Evolutionary conservation across 1,284 basidiomycete genomes (phyloP), one percentile per base, ranked within the genome.

Genomic region (Cutaneotrichosporon sp.): DNA sequence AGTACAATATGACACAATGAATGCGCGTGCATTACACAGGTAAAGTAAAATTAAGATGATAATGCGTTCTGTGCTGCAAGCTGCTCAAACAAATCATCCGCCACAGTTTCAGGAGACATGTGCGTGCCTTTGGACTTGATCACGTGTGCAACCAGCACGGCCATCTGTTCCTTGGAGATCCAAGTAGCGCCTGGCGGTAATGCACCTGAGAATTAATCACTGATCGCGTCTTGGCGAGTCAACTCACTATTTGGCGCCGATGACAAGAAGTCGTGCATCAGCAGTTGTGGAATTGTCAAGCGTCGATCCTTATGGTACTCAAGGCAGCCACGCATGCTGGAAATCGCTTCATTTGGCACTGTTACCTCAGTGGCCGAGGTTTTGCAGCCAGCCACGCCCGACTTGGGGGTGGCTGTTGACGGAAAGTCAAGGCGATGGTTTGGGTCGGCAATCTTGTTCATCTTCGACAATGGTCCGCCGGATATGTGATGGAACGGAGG

Each of bases 401-500:
- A 26, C 9, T n/a, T 22, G 13, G 4, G 22, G 42, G 33, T 30
- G 8, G 50, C 40, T 2, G 39, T 21, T 2, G 54, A 14, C 0
- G 79, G 77, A 57, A 77, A 81, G 1, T 71, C 64, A 61, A 82
- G 80, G 20, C 60, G 54, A 58, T 79, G 75, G 2, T 64, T 61
- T 3, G 77, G 76, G 56, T 80, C 77, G 45, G 77, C 76, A 56
- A 82, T 82, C 10, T 74, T 73, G 41, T 76, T 75, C 65, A 81
- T 75, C 66, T 80, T 80, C 18, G 76, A 63, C 13, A 76, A 47
- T 3, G 72, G 81, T 60, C 92, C 90, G 52, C 93, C 88, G 1
- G 86, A 85, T 13, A 91, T 79, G 30, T 86, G 86, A 56, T 87
- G 84, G 76, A 98, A 99, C 3, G 93, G 89, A 54, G 92, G 91